A percentile compares a stretch with the other conserved stretches of the same genome.
phyloP scores from a whole-genome alignment of 75 land plant species.

The Isoetes taiwanensis region DNA sequence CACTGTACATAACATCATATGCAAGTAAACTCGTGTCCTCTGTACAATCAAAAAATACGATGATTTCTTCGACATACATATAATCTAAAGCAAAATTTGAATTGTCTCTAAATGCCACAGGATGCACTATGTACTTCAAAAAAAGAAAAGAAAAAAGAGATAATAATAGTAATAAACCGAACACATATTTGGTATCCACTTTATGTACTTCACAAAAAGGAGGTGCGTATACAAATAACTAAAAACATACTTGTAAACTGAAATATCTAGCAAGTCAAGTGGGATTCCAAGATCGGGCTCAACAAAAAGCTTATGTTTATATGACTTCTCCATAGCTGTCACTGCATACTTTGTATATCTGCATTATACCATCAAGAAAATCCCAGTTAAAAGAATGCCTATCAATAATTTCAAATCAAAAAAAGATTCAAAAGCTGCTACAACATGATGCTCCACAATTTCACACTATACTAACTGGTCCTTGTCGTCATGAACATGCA shows the following conservation, averaged over 20 bases:
- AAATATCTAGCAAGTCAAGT: slow-evolving; percentile 84
- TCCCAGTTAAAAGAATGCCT: neutral
- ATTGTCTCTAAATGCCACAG: no score
- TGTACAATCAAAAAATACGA: no score
- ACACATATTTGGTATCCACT: no score
- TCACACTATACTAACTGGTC: slow-evolving; percentile 46
- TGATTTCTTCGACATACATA: no score
- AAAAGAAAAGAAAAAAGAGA: no score
- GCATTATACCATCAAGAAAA: slow-evolving; percentile 9
- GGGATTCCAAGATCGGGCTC: slow-evolving; percentile 96
- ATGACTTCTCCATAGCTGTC: slow-evolving; percentile 68
- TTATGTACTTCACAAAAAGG: no score
- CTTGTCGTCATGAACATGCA: slow-evolving; percentile 50
- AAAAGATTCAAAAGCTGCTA: neutral
- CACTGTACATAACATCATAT: slow-evolving; percentile 21
- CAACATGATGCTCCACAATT: neutral
- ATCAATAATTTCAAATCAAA: neutral
- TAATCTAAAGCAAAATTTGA: no score
- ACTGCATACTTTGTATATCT: slow-evolving; percentile 71
- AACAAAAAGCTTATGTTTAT: slow-evolving; percentile 67
- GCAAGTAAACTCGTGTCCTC: no score
- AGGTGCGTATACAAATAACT: no score
- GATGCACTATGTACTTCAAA: no score
- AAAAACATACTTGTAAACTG: slow-evolving; percentile 73
- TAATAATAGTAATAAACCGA: no score